Base-by-base conservation (phyloP, 2,329 filamentous ascomycete genomes). In the Aspergillus oerlinghausenensis region DNA sequence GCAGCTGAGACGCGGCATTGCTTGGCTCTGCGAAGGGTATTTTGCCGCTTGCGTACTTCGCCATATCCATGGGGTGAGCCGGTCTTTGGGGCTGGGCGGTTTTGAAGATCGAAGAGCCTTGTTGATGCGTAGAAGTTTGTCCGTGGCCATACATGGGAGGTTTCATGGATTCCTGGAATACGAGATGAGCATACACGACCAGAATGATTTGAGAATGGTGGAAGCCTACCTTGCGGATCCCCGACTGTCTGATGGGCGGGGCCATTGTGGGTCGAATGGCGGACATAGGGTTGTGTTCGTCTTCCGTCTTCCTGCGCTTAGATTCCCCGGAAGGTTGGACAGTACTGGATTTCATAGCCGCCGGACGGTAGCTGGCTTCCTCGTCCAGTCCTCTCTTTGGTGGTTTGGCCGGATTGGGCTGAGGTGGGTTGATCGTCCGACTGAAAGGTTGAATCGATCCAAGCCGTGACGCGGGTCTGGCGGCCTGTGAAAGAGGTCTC, bases 1-100 rank as follows among this genome's bases (percentile, higher is more conserved):
- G 17, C 72, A 82, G 29, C 21, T 66, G 68, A 28, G 78, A 76
- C 8, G 49, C 38, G 29, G 82, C 77, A 63, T 83, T 87, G 8
- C 82, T 77, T 58, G 84, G 85, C 21, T 92, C 84, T 6, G 91
- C 91, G 69, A 97, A 97, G 2, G 91, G 89, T 64, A 97, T 97
- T 28, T 88, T 86, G n/a, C 86, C 89, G 74, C 89, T 96, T 7
- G 90, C 89, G 58, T 93, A 87, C 69, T 93, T 89, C n/a, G 88
- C 84, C 84, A 93, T 92, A 64, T 94, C 90, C 67, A 92, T 79
- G 1, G 89, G 88, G 66, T 92, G 87, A 1, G 79, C 81, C 3
- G 82, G 76, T 70, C 88, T 87, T 52, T 77, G 74, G 40, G 88
- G 84, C 62, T 82, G 79, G 48, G 76, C 80, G 42, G 69, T 67